Base-by-base conservation (phyloP, 768 basidiomycete species). In the Strobilomyces echinocephalus region DNA sequence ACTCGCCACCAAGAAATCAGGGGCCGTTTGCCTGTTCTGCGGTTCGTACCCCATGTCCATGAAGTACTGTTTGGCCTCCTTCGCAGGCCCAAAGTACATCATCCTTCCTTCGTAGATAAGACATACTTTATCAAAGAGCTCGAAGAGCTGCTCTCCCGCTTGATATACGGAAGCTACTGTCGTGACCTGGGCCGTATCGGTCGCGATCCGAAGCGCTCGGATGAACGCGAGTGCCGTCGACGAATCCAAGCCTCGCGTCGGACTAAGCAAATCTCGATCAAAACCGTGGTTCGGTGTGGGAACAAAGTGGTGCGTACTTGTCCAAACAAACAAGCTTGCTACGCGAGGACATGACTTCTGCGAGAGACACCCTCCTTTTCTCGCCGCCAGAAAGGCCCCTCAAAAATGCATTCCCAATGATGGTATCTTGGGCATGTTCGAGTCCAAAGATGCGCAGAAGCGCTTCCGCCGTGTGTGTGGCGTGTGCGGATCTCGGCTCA, bases 91-190 rank as follows among this genome's bases (percentile, higher is more conserved):
- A 45, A 51, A 51, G 20, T 57, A 51, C 7, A n/a, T 45, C 55
- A 57, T 50, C 30, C 28, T 57, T 28, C 55, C 55, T 1, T 57
- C 55, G 11, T 52, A 31, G 2, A 57, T 38, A 39, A 57, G 21
- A 28, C 43, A 44, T n/a, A 58, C 56, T 31, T 58, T 85, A 75
- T 88, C 84, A 60, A 88, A 93, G 40, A 77, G 72, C 20, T 78
- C 54, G 54, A 83, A 85, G 0, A 86, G 64, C 3, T 75, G 74
- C 64, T 91, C 88, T 47, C 85, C 84, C 8, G 88, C 91, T 69
- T 93, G 91, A 69, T 93, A 92, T 35, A 94, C 80, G 1, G 88
- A 85, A 18, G 88, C 87, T 53, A 93, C 78, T 0, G 85, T 89
- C 0, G 85, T 73, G 16, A 68, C 54, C n/a, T 71, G 64, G 50